Base-by-base conservation (phyloP, 257 asterid species). In the Plantago major region DNA sequence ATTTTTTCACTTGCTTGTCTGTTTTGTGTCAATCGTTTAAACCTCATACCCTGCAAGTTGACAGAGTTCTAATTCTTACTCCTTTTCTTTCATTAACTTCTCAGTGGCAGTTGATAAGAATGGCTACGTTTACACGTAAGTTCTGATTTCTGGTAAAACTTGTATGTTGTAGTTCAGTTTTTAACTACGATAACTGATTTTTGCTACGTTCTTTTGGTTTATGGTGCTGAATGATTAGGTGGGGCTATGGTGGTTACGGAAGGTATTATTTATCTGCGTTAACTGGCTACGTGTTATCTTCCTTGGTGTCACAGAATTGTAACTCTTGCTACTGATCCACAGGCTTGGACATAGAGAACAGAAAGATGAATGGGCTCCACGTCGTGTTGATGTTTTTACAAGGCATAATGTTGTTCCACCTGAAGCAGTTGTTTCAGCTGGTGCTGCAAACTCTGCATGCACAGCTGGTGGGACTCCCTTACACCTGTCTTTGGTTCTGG, bases 171-270 rank as follows among this genome's bases (percentile, higher is more conserved):
- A 17, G 16, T 62, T 62, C 51, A 19, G 7, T 51, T 49, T 22
- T 38, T 26, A 40, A 40, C 30, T 13, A 15, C n/a, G 45, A 16
- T 11, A 17, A 37, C 70, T 67, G 69, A 77, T 17, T 65, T 45
- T 14, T 15, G 60, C 1, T 46, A 19, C 62, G 43, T 65, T 50
- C 64, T 13, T 66, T 48, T 67, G 46, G n/a, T 59, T 51, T 65
- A 4, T 48, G 40, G 5, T 30, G 47, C 60, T 51, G 63, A 76
- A 53, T 55, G 12, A 62, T 48, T 68, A 93, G 99, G 82, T 93
- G 99, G 99, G 97, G 97, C 72, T 87, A 60, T 76, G 99, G 99
- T 73, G 99, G 99, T 68, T 82, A 93, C 71, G 99, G 99, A 74
- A 92, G 99, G 99, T 92, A 69, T 67, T 62, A 7, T 66, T 58